These are phyloP conservation scores for Venturia effusa DNA, from an alignment of 2,329 filamentous ascomycete genomes.

Conservation along the genomic window DNA sequence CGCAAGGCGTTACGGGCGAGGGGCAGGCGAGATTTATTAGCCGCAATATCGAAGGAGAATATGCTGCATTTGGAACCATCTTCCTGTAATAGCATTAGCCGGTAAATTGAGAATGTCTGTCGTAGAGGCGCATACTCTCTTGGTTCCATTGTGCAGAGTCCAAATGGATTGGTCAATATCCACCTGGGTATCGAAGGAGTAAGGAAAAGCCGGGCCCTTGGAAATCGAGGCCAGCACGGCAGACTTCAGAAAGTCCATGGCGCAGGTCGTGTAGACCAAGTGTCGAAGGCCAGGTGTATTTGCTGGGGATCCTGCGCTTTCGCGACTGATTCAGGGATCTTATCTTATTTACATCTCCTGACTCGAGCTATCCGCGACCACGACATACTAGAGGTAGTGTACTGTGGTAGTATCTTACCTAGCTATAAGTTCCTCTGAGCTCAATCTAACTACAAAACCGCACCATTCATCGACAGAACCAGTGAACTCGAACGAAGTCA, in stretches of 20 bases:
- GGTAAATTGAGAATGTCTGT: neutral
- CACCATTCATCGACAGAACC: too few species aligned
- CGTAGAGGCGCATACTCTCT: slow-evolving; percentile 50
- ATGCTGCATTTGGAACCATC: slow-evolving; percentile 92
- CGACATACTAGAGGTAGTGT: too few species aligned
- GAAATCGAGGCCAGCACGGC: slow-evolving; percentile 94
- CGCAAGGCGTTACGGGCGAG: slow-evolving; percentile 89
- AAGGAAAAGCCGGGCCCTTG: slow-evolving; percentile 86
- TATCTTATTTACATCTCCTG: neutral
- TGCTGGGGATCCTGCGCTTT: neutral
- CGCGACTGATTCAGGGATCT: neutral
- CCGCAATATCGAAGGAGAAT: slow-evolving; percentile 82
- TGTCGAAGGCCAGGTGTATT: neutral
- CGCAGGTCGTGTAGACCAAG: neutral
- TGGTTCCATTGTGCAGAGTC: slow-evolving; percentile 91
- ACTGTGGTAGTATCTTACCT: too few species aligned
- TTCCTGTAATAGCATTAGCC: slow-evolving; percentile 47
- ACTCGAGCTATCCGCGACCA: too few species aligned
- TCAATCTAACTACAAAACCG: neutral
- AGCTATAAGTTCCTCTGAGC: too few species aligned
- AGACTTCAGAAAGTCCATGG: slow-evolving; percentile 96
- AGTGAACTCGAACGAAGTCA: too few species aligned
- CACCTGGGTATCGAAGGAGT: slow-evolving; percentile 83
- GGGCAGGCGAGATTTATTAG: slow-evolving; percentile 70
- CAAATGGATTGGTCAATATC: slow-evolving; percentile 91